Evolutionary conservation across 306 rosid genomes (phyloP), one percentile per base, ranked within the genome.

Genomic region (Boehmeria nivea): DNA sequence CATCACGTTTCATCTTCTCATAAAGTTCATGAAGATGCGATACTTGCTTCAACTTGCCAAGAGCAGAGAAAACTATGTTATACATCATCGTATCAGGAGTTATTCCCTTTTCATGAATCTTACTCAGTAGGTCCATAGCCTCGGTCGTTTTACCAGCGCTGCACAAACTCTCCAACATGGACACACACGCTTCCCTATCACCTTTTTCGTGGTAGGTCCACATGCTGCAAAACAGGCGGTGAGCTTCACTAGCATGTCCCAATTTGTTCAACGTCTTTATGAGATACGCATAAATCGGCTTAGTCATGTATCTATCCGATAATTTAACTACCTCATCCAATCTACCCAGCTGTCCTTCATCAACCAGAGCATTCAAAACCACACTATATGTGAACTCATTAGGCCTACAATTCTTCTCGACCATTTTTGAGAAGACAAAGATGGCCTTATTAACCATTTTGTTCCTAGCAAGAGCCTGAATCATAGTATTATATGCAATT

Each of bases 91-190:
- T 82, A 56, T 87, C 93, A 14, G 84, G 63, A 22, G 60, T 57
- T 63, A 91, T 59, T 43, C 85, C 91, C 74, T 82, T 91, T 68
- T 91, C 96, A 23, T 87, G 96, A 80, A 84, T 68, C 72, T 63
- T 87, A 67, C 54, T 38, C 46, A 91, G 78, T 59, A 91, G 78
- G 59, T 91, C 96, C 36, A 84, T 55, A 12, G 98, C 96, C 76
- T 91, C 96, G 2, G 78, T 60, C 23, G 80, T 82, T 75, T 84
- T 87, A 54, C 89, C 93, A 21, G 83, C 76, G 52, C 20, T 53
- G 57, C 98, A 91, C 59, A 91, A 60, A 65, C 94, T 84, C 73
- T 87, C 96, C 75, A 91, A 65, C 93, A 87, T 91, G 43, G 96
- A 81, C 67, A 78, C 67, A 45, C 70, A 91, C 11, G 96, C 89